Conservation (phyloP, 2,329 filamentous ascomycete genomes). For the Cladosporium colombiae region DNA sequence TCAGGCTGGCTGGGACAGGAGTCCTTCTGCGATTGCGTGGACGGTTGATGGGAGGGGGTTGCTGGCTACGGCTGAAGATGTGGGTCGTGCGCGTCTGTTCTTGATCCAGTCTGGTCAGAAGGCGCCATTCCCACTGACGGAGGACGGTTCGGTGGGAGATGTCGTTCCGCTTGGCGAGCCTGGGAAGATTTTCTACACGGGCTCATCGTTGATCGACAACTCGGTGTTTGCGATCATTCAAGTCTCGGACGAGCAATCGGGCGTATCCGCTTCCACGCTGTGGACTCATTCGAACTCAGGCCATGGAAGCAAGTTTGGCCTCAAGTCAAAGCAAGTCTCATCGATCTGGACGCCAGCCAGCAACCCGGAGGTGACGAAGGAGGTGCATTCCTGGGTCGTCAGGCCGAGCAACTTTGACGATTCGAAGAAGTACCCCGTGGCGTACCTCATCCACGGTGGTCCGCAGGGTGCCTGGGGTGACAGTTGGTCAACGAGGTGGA, state of each 20-base stretch:
- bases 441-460: constrained; percentile 37
- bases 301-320: constrained; percentile 65
- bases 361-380: constrained; percentile 50
- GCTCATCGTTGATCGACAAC: constrained; percentile 71
- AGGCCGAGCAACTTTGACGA: constrained; percentile 33
- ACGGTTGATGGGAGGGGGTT: constrained; percentile 59
- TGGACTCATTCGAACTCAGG: constrained; percentile 59
- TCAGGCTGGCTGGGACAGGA: constrained; percentile 51
- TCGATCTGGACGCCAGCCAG: constrained; percentile 71
- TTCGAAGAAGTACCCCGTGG: constrained; percentile 34
- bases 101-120: constrained; percentile 39
- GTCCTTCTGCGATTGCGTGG: constrained; percentile 54
- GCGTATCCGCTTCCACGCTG: constrained; percentile 17
- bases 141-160: constrained; percentile 56
- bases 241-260: constrained; percentile 47
- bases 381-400: constrained; percentile 64
- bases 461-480: constrained; percentile 34
- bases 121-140: constrained; percentile 44
- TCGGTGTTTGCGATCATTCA: constrained; percentile 66
- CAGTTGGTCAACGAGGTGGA: constrained; percentile 34
- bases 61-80: constrained; percentile 72
- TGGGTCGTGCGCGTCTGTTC: constrained; percentile 64
- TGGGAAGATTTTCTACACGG: constrained; percentile 62
- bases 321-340: constrained; percentile 62
- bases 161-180: constrained; percentile 41